Evolutionary conservation across 352 stramenopile species (phyloP).

Genomic region (Detonula confervacea): DNA sequence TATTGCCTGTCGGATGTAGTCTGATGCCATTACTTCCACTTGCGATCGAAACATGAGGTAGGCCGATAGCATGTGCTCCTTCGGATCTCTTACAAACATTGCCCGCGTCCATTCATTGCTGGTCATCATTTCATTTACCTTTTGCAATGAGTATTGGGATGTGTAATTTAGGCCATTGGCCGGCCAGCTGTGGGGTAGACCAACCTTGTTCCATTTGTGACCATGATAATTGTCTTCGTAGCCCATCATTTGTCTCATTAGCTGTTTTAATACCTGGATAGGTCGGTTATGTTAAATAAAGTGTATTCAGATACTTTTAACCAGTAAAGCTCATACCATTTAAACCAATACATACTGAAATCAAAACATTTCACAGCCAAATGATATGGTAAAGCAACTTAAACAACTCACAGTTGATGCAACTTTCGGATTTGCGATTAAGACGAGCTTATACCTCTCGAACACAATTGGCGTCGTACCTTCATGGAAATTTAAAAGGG

Average conservation of each 20-base stretch:
- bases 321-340: not conserved
- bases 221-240: not conserved
- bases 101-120: constrained; percentile 61
- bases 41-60: constrained; percentile 52
- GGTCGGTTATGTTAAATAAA: not conserved
- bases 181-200: not conserved
- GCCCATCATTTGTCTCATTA: not conserved
- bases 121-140: constrained; percentile 52
- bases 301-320: not conserved
- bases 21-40: too few relatives aligned
- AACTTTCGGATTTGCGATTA: not conserved
- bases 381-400: too few relatives aligned
- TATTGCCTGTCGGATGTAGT: too few relatives aligned
- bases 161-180: constrained; percentile 63
- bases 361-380: too few relatives aligned
- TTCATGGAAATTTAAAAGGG: too few relatives aligned
- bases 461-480: not conserved
- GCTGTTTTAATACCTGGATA: not conserved
- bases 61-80: constrained; percentile 52
- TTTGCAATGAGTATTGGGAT: constrained; percentile 40
- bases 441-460: not conserved
- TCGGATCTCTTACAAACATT: constrained; percentile 70
- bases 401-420: not conserved
- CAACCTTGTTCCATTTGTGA: too few relatives aligned
- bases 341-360: too few relatives aligned